Evolutionary conservation across 768 basidiomycete species (phyloP), one percentile per base, ranked within the genome.

Genomic region (Lepiota brunneoincarnata): DNA sequence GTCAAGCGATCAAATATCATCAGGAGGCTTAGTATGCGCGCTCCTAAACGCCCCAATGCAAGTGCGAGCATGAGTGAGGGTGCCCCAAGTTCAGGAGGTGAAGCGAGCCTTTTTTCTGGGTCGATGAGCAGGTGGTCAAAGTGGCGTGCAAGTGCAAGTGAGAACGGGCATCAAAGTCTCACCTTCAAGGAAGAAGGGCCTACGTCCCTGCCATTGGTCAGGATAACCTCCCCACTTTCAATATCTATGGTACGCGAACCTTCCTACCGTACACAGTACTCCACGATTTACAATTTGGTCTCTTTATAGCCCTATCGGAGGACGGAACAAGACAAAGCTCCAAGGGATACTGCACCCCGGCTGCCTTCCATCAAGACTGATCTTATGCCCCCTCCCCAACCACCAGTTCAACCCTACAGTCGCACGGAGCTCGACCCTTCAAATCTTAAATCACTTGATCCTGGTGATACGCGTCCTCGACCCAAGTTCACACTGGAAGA

Each of bases 11-110:
- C 28, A 2, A 54, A 40, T 24, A 41, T 58, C 23, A 54, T 58
- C 52, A 38, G 52, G 35, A 50, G 37, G 34, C 43, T 58, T 28
- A 58, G 57, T 24, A n/a, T 53, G 45, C 51, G 50, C 9, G 28
- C 52, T 35, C 51, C 52, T 6, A 46, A 38, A 26, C 38, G 12
- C n/a, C 44, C 51, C 20, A 43, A 45, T 23, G 28, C 45, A 35
- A 39, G 31, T 24, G 21, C 26, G 18, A 23, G 26, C 14, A 45
- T 12, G 6, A 6, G 17, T 17, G 28, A 36, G 11, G 36, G 20
- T 4, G n/a, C 26, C 12, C 24, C 51, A 20, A 11, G 12, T 31
- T 37, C 50, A 9, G 23, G 36, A n/a, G 24, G 34, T 26, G 18
- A 15, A n/a, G 4, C 48, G 11, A 49, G 20, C 28, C 12, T 21